Evolutionary conservation across 1,284 basidiomycete species (phyloP).

Genomic region (Naganishia cerealis): DNA sequence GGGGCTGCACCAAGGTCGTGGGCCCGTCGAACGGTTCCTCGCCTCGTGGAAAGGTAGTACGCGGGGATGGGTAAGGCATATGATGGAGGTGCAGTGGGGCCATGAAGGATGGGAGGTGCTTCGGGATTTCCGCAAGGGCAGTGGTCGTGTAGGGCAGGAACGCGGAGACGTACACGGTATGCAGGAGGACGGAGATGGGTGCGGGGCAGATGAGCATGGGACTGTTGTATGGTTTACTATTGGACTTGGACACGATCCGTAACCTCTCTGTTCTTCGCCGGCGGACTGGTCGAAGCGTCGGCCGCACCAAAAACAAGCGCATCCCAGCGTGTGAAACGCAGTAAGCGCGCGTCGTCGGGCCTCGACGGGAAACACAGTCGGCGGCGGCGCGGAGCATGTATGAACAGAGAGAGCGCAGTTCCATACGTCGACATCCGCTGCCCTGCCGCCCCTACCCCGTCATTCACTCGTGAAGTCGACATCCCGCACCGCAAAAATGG

Average conservation of each 20-base stretch:
- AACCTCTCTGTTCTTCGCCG: no score
- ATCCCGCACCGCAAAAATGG: conserved; percentile 5
- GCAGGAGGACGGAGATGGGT: conserved; percentile 40
- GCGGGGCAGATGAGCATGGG: conserved; percentile 47
- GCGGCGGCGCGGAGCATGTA: background rate
- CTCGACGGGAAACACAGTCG: conserved; percentile 4
- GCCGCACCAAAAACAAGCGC: conserved; percentile 15
- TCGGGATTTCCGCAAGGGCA: conserved; percentile 22
- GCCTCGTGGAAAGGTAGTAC: conserved; percentile 33
- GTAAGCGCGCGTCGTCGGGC: background rate
- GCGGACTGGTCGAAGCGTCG: no score
- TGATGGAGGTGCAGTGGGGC: conserved; percentile 42
- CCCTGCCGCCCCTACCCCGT: no score
- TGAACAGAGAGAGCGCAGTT: background rate
- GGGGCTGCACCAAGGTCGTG: conserved; percentile 51
- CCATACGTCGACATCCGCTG: background rate
- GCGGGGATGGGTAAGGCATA: conserved; percentile 35
- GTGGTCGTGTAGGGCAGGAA: conserved; percentile 35
- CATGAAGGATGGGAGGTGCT: conserved; percentile 41
- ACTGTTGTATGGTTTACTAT: conserved; percentile 49
- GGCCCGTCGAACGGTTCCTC: conserved; percentile 47
- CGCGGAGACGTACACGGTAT: conserved; percentile 29
- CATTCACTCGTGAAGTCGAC: background rate
- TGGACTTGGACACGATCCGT: background rate
- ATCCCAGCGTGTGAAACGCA: conserved; percentile 8